phyloP scores from a whole-genome alignment of 2,329 filamentous ascomycete species.

The Xylaria sp. region DNA sequence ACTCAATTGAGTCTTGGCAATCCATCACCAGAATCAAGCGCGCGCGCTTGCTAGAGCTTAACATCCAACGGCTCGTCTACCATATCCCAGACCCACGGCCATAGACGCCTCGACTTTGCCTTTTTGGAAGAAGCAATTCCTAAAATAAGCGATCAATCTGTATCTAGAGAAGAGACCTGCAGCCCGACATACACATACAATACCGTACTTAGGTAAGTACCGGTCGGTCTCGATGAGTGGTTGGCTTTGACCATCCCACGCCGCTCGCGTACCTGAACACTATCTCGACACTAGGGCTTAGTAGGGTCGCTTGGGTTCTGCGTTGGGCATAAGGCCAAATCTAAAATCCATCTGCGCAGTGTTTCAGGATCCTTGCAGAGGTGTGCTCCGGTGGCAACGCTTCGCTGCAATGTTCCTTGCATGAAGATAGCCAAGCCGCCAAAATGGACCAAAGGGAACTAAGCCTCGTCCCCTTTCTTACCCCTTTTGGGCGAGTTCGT shows the following conservation, averaged over 20 bases:
- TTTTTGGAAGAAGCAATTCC: slow-evolving; percentile 1
- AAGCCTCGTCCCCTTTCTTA: slow-evolving; percentile 27
- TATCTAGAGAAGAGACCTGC: background rate
- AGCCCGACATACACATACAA: too few species aligned
- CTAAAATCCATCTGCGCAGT: slow-evolving; percentile 26
- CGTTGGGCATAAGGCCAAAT: slow-evolving; percentile 30
- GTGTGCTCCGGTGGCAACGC: slow-evolving; percentile 26
- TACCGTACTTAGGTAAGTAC: background rate
- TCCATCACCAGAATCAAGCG: slow-evolving; percentile 20
- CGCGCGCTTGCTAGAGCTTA: slow-evolving; percentile 29
- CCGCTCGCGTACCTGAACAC: background rate
- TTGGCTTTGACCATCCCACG: background rate
- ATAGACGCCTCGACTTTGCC: slow-evolving; percentile 12
- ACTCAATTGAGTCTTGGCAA: slow-evolving; percentile 23
- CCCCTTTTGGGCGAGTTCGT: slow-evolving; percentile 32
- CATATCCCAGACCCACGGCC: slow-evolving; percentile 3
- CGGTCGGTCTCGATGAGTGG: background rate
- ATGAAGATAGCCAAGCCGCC: slow-evolving; percentile 26
- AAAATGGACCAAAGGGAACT: slow-evolving; percentile 21
- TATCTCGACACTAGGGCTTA: slow-evolving; percentile 3
- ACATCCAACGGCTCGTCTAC: slow-evolving; percentile 4
- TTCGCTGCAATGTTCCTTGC: slow-evolving; percentile 37
- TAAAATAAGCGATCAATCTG: slow-evolving; percentile 11
- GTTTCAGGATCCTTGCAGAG: slow-evolving; percentile 36
- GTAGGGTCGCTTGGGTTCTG: background rate